Evolutionary conservation across 768 basidiomycete species (phyloP).

Genomic region (Boletus fagicola): DNA sequence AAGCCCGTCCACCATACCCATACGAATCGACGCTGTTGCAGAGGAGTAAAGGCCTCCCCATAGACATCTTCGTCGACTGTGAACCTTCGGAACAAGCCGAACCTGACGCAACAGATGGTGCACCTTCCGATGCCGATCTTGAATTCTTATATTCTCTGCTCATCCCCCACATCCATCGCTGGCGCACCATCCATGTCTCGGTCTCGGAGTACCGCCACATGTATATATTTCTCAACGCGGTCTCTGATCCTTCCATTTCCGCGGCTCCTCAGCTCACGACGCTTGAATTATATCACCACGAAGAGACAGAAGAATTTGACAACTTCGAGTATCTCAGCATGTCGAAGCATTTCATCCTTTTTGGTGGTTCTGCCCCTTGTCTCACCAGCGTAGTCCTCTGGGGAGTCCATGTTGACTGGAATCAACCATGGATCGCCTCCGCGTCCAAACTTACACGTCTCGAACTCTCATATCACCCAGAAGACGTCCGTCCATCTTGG

Average conservation of each 20-base stretch:
- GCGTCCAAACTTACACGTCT: slow-evolving; percentile 43
- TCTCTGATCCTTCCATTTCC: slow-evolving; percentile 39
- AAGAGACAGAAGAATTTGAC: slow-evolving; percentile 39
- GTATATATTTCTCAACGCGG: slow-evolving; percentile 40
- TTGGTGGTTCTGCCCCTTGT: slow-evolving; percentile 53
- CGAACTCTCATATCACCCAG: slow-evolving; percentile 60
- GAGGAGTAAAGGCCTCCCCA: slow-evolving; percentile 52
- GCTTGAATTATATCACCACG: slow-evolving; percentile 56
- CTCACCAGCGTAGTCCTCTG: slow-evolving; percentile 52
- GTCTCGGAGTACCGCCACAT: slow-evolving; percentile 49
- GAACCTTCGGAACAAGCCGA: slow-evolving; percentile 28
- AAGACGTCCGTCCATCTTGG: slow-evolving; percentile 63
- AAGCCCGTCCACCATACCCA: slow-evolving; percentile 42
- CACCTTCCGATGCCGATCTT: slow-evolving; percentile 25
- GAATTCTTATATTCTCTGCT: slow-evolving; percentile 36
- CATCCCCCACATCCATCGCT: slow-evolving; percentile 51
- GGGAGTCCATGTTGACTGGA: slow-evolving; percentile 74
- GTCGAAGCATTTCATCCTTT: slow-evolving; percentile 44
- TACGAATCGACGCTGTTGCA: slow-evolving; percentile 45
- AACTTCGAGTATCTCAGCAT: slow-evolving; percentile 24
- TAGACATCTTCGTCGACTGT: slow-evolving; percentile 53
- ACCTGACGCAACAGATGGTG: slow-evolving; percentile 24
- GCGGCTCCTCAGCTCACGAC: slow-evolving; percentile 53
- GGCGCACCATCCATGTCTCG: slow-evolving; percentile 49
- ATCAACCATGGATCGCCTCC: slow-evolving; percentile 34